Percentiles rank a stretch among this genome's conserved stretches.
phyloP scores from a whole-genome alignment of 257 asterid genomes.

The Przewalskia tangutica region DNA sequence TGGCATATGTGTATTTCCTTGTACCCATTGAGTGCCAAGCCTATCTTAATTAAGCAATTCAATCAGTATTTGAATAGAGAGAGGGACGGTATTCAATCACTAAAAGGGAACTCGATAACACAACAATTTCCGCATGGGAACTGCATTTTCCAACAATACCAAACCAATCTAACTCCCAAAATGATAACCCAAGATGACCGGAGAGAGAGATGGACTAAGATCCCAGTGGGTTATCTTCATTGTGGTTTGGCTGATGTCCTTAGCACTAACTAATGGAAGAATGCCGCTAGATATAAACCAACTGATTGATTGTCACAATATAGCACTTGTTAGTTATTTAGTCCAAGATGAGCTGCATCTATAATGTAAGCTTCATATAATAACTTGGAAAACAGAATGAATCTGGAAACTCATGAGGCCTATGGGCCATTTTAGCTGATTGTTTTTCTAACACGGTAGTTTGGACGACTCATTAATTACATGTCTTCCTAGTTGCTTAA shows the following conservation, averaged over 20 bases:
- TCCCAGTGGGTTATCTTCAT: background rate
- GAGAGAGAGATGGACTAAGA: too few species aligned
- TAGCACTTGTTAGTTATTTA: background rate
- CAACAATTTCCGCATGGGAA: background rate
- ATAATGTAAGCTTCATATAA: background rate
- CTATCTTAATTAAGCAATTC: background rate
- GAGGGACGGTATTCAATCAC: background rate
- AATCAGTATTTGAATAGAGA: background rate
- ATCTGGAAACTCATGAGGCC: background rate
- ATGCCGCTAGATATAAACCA: background rate
- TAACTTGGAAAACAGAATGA: background rate
- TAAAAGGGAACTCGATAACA: background rate
- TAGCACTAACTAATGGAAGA: background rate
- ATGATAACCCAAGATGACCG: background rate
- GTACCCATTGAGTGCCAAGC: background rate
- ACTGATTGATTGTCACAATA: background rate
- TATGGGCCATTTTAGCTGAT: conserved; percentile 3
- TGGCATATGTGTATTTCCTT: background rate
- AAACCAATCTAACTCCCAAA: background rate
- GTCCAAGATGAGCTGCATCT: background rate
- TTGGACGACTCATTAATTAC: background rate
- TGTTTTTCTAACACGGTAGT: conserved; percentile 4
- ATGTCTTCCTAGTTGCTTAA: background rate
- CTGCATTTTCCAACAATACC: background rate
- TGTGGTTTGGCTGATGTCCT: background rate